Percentiles rank a stretch among this genome's conserved stretches.
Evolutionary conservation across 2,329 filamentous ascomycete genomes (phyloP).

Genomic region (Fusarium illudens): DNA sequence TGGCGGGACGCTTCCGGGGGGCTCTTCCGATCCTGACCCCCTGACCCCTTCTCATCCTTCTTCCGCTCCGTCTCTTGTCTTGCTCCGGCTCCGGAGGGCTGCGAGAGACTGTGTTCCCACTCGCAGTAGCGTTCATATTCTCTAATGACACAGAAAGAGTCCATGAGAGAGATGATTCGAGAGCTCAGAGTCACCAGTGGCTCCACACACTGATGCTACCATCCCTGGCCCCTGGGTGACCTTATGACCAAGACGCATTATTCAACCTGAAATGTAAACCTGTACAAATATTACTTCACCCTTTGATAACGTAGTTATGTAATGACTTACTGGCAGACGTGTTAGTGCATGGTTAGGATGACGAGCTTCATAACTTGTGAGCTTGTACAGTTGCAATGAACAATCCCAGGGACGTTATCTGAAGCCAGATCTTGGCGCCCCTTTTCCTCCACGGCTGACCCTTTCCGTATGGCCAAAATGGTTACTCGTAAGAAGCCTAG

Average conservation of each 20-base stretch:
- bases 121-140: background rate
- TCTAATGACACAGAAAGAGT: background rate
- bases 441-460: background rate
- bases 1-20: background rate
- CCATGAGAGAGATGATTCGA: background rate
- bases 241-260: background rate
- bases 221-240: background rate
- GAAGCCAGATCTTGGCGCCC: background rate
- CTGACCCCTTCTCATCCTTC: background rate
- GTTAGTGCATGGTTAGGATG: background rate
- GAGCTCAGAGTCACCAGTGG: background rate
- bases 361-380: conserved; percentile 2
- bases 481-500: background rate
- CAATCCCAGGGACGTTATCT: background rate
- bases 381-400: background rate
- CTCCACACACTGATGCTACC: background rate
- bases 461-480: background rate
- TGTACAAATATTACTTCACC: background rate
- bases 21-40: background rate
- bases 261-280: background rate
- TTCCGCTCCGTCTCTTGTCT: background rate
- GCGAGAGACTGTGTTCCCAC: background rate
- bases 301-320: background rate
- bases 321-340: background rate
- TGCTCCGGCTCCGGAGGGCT: background rate